A percentile compares a stretch with the other conserved stretches of the same genome.
Evolutionary conservation across 106 monocot genomes (phyloP).

Genomic region (Cymbidium sinense): DNA sequence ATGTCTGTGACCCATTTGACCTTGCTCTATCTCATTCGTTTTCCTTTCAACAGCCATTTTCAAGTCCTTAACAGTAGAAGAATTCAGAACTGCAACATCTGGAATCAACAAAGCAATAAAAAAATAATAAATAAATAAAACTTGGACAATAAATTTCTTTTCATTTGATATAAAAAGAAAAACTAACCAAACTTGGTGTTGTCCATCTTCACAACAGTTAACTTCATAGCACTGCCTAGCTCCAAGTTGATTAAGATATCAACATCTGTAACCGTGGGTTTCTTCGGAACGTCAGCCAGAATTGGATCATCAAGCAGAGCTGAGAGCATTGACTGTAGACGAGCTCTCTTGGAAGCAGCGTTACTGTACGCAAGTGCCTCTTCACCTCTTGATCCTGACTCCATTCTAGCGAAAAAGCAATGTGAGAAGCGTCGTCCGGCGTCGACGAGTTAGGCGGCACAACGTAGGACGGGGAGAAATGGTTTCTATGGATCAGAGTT

Average conservation of each 20-base stretch:
- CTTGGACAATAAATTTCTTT: neutral
- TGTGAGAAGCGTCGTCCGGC: neutral
- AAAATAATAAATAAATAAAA: too few species aligned
- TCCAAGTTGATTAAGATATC: conserved; percentile 78
- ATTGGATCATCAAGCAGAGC: conserved; percentile 79
- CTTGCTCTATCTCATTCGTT: conserved; percentile 76
- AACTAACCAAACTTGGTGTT: conserved; percentile 63
- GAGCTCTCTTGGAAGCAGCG: conserved; percentile 48
- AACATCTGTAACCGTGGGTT: conserved; percentile 64
- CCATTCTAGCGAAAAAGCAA: conserved; percentile 16
- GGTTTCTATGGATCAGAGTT: too few species aligned
- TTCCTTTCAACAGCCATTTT: conserved; percentile 72
- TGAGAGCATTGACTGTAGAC: conserved; percentile 57
- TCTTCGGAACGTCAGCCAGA: conserved; percentile 74
- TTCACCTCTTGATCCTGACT: conserved; percentile 23
- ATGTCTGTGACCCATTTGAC: conserved; percentile 80
- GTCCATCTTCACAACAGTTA: conserved; percentile 77
- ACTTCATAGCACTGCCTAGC: conserved; percentile 84
- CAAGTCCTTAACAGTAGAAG: conserved; percentile 88
- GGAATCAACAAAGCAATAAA: conserved; percentile 1
- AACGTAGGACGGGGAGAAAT: too few species aligned
- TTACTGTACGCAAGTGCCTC: conserved; percentile 42
- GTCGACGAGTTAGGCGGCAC: neutral
- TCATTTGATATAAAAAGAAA: neutral
- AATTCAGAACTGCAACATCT: conserved; percentile 78